Evolutionary conservation across 1,139 yeast genomes (phyloP).

Genomic region (Yamadazyma diddensiae): DNA sequence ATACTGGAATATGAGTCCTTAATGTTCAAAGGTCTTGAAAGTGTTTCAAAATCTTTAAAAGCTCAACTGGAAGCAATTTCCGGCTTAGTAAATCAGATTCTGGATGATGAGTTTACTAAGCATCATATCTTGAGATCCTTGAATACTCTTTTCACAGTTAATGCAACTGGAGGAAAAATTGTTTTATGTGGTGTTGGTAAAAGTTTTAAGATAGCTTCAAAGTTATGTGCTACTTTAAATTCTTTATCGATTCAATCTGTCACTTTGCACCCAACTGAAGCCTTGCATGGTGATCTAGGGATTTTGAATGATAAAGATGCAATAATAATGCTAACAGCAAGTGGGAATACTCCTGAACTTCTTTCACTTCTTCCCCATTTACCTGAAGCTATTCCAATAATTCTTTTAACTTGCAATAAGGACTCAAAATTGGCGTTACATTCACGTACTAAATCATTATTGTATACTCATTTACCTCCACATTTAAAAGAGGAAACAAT

Average conservation of each 20-base stretch:
- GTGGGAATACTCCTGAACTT: constrained; percentile 84
- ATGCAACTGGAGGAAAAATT: constrained; percentile 57
- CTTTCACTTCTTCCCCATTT: constrained; percentile 58
- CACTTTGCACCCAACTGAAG: constrained; percentile 78
- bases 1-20: constrained; percentile 10
- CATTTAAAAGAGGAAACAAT: constrained; percentile 56
- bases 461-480: constrained; percentile 63
- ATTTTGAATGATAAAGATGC: constrained; percentile 60
- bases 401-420: constrained; percentile 62
- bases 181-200: constrained; percentile 84
- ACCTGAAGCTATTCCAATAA: constrained; percentile 49
- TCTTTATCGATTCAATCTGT: constrained; percentile 72
- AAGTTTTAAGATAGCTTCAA: constrained; percentile 73
- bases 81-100: constrained; percentile 29
- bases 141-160: constrained; percentile 48
- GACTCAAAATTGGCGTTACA: constrained; percentile 44
- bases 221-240: constrained; percentile 77
- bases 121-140: constrained; percentile 50
- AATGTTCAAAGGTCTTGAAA: constrained; percentile 8
- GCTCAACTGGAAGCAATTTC: constrained; percentile 36
- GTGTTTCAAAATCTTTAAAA: constrained; percentile 21
- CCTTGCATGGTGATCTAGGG: constrained; percentile 89
- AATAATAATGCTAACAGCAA: constrained; percentile 67
- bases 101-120: constrained; percentile 40
- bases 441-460: constrained; percentile 46